Base-by-base conservation (phyloP, 208 protist genomes). In the Leishmania lainsoni region DNA sequence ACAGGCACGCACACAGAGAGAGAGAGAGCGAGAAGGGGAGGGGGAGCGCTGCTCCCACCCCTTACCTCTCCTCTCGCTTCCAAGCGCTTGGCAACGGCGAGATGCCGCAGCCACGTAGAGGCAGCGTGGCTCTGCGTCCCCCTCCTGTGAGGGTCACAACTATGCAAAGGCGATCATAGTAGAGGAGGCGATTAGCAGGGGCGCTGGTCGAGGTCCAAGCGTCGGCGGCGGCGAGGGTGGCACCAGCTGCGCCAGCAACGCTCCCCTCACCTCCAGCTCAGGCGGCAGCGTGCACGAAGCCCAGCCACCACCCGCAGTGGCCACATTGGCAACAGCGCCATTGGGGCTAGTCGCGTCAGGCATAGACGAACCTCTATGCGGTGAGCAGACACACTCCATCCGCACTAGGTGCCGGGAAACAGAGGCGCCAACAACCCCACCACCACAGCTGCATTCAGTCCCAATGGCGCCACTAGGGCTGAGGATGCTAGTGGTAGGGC, bases 181-280 rank as follows among this genome's bases (percentile, higher is more conserved):
- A 48, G 70, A 75, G 32, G n/a, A 61, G 17, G 49, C 17, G 51
- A 29, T 54, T 8, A 42, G 16, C 74, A 77, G 12, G 32, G 35
- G 54, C 29, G 16, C 49, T 45, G 74, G 29, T 26, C 48, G 39
- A 32, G 54, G 35, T 14, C 35, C 17, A 42, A 39, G 35, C 32
- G 9, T 56, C 49, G 48, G 74, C 32, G 35, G 74, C 35, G 52
- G 74, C 29, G n/a, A 16, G 10, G 52, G 74, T 26, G 56, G 74
- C 52, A 77, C 35, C 51, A 77, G 56, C 32, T 65, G 26, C 16
- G 76, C 29, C 49, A 59, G 76, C 76, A 69, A 58, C 63, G 72
- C 76, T 9, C 76, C 76, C 26, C 59, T 79, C 29, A 71, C 76
- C 9, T 71, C 59, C 35, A 79, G 59, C 39, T 71, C 76, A 20